These are phyloP conservation scores for Rhizopogon roseolus DNA, from an alignment of 768 basidiomycete genomes.

Conservation along the genomic window DNA sequence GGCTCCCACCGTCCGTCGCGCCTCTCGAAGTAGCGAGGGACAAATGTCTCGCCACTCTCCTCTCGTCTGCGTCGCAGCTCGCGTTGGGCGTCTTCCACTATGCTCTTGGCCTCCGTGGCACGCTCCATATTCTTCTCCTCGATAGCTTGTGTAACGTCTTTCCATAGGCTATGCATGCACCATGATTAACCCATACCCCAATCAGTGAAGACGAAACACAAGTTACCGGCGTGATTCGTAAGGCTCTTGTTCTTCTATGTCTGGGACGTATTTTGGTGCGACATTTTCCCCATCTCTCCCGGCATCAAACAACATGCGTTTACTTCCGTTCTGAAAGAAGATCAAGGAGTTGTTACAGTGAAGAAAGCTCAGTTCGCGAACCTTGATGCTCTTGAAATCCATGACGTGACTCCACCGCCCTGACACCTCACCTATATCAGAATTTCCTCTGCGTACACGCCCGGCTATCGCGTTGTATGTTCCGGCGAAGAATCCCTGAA, in stretches of 20 bases:
- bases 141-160: constrained; percentile 81
- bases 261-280: constrained; percentile 78
- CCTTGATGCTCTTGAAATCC: constrained; percentile 74
- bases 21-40: constrained; percentile 79
- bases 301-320: constrained; percentile 82
- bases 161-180: constrained; percentile 60
- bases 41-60: constrained; percentile 61
- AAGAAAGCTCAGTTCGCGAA: constrained; percentile 24
- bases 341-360: neutral
- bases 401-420: constrained; percentile 91
- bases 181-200: neutral
- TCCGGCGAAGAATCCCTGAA: constrained; percentile 93
- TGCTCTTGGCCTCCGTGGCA: constrained; percentile 85
- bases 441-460: constrained; percentile 57
- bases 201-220: constrained; percentile 5
- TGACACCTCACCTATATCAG: constrained; percentile 77
- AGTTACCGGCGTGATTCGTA: constrained; percentile 83
- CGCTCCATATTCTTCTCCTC: constrained; percentile 86
- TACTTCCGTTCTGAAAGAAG: constrained; percentile 51
- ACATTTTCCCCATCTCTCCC: constrained; percentile 66
- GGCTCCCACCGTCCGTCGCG: constrained; percentile 80
- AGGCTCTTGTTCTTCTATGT: constrained; percentile 82
- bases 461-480: constrained; percentile 91
- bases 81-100: constrained; percentile 89
- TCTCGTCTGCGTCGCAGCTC: constrained; percentile 73